Evolutionary conservation across 371 early-diverging fungal species (phyloP), one percentile per base, ranked within the genome.

Genomic region (Lichtheimia ramosa): DNA sequence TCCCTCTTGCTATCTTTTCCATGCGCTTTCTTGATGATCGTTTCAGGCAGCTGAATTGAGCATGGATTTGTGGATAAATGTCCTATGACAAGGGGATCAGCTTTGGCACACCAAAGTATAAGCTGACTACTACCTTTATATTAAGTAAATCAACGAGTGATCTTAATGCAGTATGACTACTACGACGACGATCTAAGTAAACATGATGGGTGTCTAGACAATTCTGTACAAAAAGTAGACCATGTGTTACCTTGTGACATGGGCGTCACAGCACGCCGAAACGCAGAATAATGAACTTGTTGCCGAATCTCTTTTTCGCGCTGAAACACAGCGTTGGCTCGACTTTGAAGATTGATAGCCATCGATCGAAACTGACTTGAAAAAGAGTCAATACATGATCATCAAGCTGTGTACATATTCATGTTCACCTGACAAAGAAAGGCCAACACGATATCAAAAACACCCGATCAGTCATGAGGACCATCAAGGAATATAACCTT

Each of bases 391-490:
- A n/a, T n/a, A n/a, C n/a, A n/a, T n/a, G n/a, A n/a, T n/a, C n/a
- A n/a, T n/a, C n/a, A n/a, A n/a, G n/a, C n/a, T n/a, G n/a, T n/a
- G n/a, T n/a, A n/a, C n/a, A n/a, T 34, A 8, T 34, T 2, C 15
- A 16, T 16, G 10, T 21, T 53, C 68, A 87, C 88, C 79, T 82
- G 58, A 88, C 84, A 46, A 89, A 66, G 58, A 87, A 88, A 23
- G 87, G 84, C 87, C 87, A 86, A 43, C 83, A 87, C 50, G 87
- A 83, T n/a, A 88, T 78, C 14, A 89, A 74, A 72, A 84, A 88
- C 3, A 82, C 81, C 28, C 87, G 73, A 69, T 89, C 90, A 7
- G 86, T 84, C 86, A 85, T 86, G 62, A 89, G 72, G 68, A 89
- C 82, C 72, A 84, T 81, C 40, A 89, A 66, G 5, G 84, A 82